A percentile compares a stretch with the other conserved stretches of the same genome.
phyloP scores from a whole-genome alignment of 192 early-diverging fungal genomes.

The Globomyces pollinis-pini region DNA sequence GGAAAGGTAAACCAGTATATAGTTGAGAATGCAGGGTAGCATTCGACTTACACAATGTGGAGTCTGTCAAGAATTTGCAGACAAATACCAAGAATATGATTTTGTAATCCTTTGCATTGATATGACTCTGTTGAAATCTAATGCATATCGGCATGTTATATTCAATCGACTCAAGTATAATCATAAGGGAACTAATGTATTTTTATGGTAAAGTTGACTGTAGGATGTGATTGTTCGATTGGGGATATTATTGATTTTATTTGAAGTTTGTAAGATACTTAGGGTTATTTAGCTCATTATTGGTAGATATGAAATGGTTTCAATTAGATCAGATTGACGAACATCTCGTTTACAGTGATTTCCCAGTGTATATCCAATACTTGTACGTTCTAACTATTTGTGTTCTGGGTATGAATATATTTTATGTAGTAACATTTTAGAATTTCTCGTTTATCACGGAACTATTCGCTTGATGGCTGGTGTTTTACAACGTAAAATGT shows the following conservation, averaged over 20 bases:
- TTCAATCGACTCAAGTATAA: constrained; percentile 61
- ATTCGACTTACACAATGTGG: not conserved
- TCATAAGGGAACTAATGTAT: constrained; percentile 17
- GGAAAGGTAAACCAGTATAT: too few relatives aligned
- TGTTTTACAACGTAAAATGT: not conserved
- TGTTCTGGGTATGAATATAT: too few relatives aligned
- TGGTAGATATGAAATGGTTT: constrained; percentile 79
- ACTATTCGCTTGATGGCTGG: not conserved
- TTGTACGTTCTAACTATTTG: constrained; percentile 66
- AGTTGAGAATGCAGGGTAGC: too few relatives aligned
- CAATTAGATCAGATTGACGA: constrained; percentile 67
- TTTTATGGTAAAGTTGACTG: not conserved
- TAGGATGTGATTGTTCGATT: constrained; percentile 66
- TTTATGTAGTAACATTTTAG: too few relatives aligned
- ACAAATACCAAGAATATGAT: constrained; percentile 91
- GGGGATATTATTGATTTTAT: constrained; percentile 70
- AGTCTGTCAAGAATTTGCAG: constrained; percentile 50
- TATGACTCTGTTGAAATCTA: constrained; percentile 80
- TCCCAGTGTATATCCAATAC: constrained; percentile 56
- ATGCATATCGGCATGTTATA: constrained; percentile 79
- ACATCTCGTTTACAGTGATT: constrained; percentile 26
- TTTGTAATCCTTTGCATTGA: constrained; percentile 83
- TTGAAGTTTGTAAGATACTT: constrained; percentile 63
- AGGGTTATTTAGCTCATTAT: constrained; percentile 27
- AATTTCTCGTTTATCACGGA: constrained; percentile 21